These are phyloP conservation scores for Verticillium nubilum DNA, from an alignment of 2,329 filamentous ascomycete genomes.

Conservation along the genomic window DNA sequence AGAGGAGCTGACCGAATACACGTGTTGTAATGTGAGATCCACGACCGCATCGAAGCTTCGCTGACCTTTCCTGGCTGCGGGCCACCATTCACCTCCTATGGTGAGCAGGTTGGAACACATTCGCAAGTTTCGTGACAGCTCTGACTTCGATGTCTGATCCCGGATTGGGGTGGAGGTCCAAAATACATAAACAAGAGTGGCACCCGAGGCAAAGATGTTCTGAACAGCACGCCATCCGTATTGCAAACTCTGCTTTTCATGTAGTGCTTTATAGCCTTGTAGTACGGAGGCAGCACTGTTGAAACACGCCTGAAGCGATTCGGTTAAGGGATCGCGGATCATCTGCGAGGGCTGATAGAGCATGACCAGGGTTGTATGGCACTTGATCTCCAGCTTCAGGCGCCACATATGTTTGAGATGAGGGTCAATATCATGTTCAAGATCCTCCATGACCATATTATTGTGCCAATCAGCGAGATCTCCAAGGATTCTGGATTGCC, in stretches of 20 bases:
- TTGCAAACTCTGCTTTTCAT: constrained; percentile 22
- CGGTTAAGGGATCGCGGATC: constrained; percentile 20
- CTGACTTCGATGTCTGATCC: constrained; percentile 10
- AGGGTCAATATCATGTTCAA: constrained; percentile 3
- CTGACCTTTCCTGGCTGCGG: constrained; percentile 24
- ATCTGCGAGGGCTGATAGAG: constrained; percentile 30
- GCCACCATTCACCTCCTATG: constrained; percentile 34
- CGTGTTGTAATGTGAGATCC: constrained; percentile 18
- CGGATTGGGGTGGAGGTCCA: constrained; percentile 24
- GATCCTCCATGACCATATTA: background rate
- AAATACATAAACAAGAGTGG: constrained; percentile 30
- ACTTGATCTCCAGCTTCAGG: constrained; percentile 24
- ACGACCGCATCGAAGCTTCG: constrained; percentile 22
- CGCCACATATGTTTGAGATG: constrained; percentile 13
- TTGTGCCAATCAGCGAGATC: constrained; percentile 11
- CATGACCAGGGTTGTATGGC: constrained; percentile 25
- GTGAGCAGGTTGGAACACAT: constrained; percentile 29
- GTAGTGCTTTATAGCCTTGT: constrained; percentile 22
- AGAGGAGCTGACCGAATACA: background rate
- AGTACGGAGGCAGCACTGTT: constrained; percentile 17
- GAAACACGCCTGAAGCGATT: constrained; percentile 23
- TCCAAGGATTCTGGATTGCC: constrained; percentile 11
- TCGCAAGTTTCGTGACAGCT: constrained; percentile 16
- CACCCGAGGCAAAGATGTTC: constrained; percentile 29
- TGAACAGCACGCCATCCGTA: constrained; percentile 30